phyloP scores from a whole-genome alignment of 2,329 filamentous ascomycete genomes.

The Huntiella abstrusa region DNA sequence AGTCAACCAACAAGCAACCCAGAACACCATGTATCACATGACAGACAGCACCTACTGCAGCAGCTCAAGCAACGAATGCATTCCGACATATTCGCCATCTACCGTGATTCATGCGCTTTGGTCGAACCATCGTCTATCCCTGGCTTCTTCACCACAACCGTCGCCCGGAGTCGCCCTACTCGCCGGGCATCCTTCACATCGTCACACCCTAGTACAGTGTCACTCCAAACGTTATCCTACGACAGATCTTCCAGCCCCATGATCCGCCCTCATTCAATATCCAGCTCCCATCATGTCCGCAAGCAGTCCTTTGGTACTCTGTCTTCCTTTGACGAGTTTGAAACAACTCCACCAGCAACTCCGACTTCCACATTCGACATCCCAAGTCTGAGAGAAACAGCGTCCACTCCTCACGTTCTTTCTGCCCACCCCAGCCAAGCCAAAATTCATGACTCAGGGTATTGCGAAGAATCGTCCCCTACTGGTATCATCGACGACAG shows the following conservation, averaged over 20 bases:
- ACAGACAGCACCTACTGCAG: constrained; percentile 21
- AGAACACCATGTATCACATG: constrained; percentile 14
- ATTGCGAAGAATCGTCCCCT: background rate
- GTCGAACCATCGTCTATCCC: constrained; percentile 15
- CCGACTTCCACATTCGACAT: constrained; percentile 14
- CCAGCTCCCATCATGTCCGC: constrained; percentile 1
- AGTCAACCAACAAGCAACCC: constrained; percentile 19
- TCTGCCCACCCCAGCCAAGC: constrained; percentile 7
- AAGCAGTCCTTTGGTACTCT: constrained; percentile 6
- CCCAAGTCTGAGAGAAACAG: constrained; percentile 13
- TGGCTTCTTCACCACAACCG: constrained; percentile 15
- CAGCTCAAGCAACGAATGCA: constrained; percentile 27
- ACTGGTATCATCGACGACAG: background rate
- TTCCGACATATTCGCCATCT: constrained; percentile 28
- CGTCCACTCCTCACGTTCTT: constrained; percentile 13
- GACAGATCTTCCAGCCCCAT: constrained; percentile 2
- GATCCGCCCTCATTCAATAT: background rate
- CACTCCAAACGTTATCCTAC: background rate
- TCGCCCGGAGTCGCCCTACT: background rate
- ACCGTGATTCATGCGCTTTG: constrained; percentile 31
- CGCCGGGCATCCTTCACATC: constrained; percentile 3
- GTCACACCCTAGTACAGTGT: constrained; percentile 1
- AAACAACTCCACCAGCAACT: constrained; percentile 13
- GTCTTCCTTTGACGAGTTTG: constrained; percentile 11
- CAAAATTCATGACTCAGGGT: background rate